These are phyloP conservation scores for Neurospora sp. DNA, from an alignment of 2,329 filamentous ascomycete species.

Conservation along the genomic window DNA sequence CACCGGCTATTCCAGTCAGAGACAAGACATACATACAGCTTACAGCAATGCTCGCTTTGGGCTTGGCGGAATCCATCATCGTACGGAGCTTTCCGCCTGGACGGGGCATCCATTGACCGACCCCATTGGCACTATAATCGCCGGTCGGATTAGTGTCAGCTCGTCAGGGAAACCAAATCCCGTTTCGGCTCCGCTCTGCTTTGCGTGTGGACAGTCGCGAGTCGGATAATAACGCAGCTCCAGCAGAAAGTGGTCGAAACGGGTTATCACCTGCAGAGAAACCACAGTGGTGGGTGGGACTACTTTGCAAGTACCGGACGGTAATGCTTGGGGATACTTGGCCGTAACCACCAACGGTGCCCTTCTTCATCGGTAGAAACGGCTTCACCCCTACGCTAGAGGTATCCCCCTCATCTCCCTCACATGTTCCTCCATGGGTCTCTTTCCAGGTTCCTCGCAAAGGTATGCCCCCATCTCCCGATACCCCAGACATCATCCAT, in stretches of 20 bases:
- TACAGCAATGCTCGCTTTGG: background rate
- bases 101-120: background rate
- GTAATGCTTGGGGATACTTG: background rate
- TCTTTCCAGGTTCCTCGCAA: background rate
- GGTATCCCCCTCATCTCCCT: background rate
- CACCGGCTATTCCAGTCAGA: background rate
- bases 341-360: background rate
- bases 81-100: background rate
- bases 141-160: background rate
- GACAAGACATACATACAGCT: background rate
- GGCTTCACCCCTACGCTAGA: background rate
- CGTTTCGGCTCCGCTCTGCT: background rate
- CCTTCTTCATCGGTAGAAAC: background rate
- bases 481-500: background rate
- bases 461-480: background rate
- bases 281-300: background rate
- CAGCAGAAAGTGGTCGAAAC: background rate
- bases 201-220: background rate
- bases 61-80: background rate
- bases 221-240: background rate
- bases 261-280: background rate
- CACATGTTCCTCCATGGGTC: background rate
- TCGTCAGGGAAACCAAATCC: background rate
- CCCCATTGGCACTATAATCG: background rate
- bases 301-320: background rate